Evolutionary conservation across 495 filamentous ascomycete species (phyloP), one percentile per base, ranked within the genome.

Genomic region (Xylaria scruposa): DNA sequence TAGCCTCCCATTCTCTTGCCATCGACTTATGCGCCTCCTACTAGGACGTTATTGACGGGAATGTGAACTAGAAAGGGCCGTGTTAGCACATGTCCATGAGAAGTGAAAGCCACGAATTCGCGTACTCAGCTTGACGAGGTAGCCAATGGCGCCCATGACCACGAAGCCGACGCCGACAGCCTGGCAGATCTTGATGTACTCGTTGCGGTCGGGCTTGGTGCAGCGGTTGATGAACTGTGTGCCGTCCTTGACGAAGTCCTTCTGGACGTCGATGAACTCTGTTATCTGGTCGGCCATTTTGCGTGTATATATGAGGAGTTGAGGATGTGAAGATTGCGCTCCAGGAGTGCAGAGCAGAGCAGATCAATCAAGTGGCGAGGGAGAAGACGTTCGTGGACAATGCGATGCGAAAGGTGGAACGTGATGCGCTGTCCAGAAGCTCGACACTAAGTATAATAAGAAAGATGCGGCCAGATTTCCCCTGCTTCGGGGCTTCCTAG

Each of bases 161-260:
- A 97, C 78, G 83, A 97, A 97, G 60, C 94, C 94, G 75, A 97
- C 91, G 74, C 95, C 96, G 71, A 99, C 96, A 71, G 96, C 95
- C 82, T 97, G 94, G 77, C 89, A 94, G 83, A 99, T 96, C 86
- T 96, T 94, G 78, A 97, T 88, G 85, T 97, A 98, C 78, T 97
- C 94, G 71, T 90, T 87, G 80, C 89, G 89, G 82, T 97, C 94
- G 76, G 94, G 93, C 85, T 95, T 95, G 62, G 90, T 92, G 86
- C 93, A 94, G 75, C 92, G 85, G 81, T 92, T 93, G 72, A 95
- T 83, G 82, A 95, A 95, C 71, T 90, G 88, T 36, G 90, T 88
- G 72, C 93, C 93, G 74, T 95, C 93, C 71, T 89, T 90, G 73
- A 95, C 75, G 81, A 95, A 95, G 79, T 94, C 91, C 81, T 88